Base-by-base conservation (phyloP, 257 asterid species). In the Plantago ovata region DNA sequence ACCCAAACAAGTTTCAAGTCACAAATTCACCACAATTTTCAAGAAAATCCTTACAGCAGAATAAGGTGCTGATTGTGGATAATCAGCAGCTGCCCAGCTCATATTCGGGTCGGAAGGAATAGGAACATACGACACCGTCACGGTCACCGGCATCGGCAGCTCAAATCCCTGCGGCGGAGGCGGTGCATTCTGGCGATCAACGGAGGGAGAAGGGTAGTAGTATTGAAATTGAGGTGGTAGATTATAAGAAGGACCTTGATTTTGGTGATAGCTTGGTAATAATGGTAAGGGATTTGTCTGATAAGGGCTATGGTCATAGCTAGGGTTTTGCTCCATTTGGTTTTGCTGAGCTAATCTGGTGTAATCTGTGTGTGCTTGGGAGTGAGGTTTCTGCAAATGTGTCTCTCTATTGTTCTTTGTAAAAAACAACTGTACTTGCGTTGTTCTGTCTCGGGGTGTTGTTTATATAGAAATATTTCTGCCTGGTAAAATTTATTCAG, bases 91-190 rank as follows among this genome's bases (percentile, higher is more conserved):
- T 20, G 51, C 42, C 84, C 78, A 74, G 42, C 23, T 59, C 50
- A 44, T 60, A 28, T 59, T 71, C 11, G 71, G 74, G 53, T 78
- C 80, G 43, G 15, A 44, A 41, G 15, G 54, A 41, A 53, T 28
- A 6, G 36, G 36, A 6, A 28, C n/a, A 9, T 43, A 54, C 38
- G 64, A n/a, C 14, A 39, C 47, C 4, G 64, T 28, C 16, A 52
- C 38, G 9, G 18, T 52, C 39, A 36, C 53, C 9, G 64, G 51
- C 52, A n/a, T 3, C 36, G 72, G 70, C 48, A 51, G 71, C n/a
- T 74, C 83, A 54, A 60, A 62, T 1, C 75, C 83, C 56, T 79
- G 79, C 38, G 79, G 77, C 53, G 47, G 70, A 13, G 62, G 62
- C 23, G 15, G 50, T 58, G 67, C 58, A 24, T 39, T 60, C 13